Evolutionary conservation across 2,329 filamentous ascomycete genomes (phyloP), one percentile per base, ranked within the genome.

Genomic region (Microsporum canis): DNA sequence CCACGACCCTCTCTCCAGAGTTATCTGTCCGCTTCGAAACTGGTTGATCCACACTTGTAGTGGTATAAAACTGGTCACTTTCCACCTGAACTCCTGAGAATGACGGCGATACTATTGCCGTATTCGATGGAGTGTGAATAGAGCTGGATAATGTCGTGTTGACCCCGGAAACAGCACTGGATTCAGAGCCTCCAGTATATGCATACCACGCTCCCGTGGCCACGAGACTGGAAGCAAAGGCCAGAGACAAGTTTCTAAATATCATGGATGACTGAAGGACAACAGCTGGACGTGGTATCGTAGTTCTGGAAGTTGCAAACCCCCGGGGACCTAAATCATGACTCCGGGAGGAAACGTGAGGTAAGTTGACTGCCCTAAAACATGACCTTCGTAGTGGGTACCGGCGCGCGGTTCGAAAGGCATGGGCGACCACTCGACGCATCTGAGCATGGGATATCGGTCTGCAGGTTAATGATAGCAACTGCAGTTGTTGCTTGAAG

Each of bases 1-100:
- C 92, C 63, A 99, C 80, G 38, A 96, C 87, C 71, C 88, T 89
- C 65, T 87, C 84, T 34, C 91, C 90, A 72, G 88, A 88, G 71
- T 90, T 88, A 75, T 91, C 88, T 2, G 88, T 90, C 68, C 88
- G 83, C 77, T 99, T 99, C 53, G 88, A 88, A 63, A 99, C 84
- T 23, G 92, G 91, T 5, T 86, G 88, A 69, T 95, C 88, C 62
- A 88, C 89, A 17, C 90, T 85, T 6, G 89, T 88, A 29, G 89
- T 88, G 8, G 92, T 94, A 71, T 91, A 92, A 57, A 99, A 83
- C 73, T 95, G 87, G 71, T 95, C 90, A 69, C 91, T 88, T 63
- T 92, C 90, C 59, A 99, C 89, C 47, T 96, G 85, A 29, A 97
- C 80, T 66, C 81, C 80, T 31, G 80, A 73, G 38, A 81, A 79